Conservation (phyloP, 1,284 basidiomycete genomes). For the Uromyces viciae-fabae region DNA sequence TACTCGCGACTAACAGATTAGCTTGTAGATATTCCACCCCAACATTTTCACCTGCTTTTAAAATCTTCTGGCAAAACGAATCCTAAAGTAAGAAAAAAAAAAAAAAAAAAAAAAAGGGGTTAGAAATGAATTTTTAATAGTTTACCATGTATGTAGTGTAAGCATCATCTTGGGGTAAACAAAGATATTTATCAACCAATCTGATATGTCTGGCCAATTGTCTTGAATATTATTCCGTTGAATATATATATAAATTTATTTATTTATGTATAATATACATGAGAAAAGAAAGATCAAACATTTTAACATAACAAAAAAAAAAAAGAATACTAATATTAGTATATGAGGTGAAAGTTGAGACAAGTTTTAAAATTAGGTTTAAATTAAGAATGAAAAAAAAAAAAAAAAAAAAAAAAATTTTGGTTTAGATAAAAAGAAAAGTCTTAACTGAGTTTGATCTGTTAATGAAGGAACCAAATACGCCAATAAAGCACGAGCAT, state of each 20-base stretch:
- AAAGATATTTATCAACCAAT: conserved; percentile 45
- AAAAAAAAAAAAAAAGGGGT: not conserved
- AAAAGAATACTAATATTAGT: not conserved
- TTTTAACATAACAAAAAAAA: not conserved
- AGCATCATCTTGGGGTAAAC: conserved; percentile 45
- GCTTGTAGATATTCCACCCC: conserved; percentile 49
- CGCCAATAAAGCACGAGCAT: conserved; percentile 39
- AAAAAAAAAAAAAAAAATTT: not conserved
- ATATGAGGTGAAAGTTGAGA: not conserved
- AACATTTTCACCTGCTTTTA: conserved; percentile 44
- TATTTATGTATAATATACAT: too few relatives aligned
- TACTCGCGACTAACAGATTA: conserved; percentile 45
- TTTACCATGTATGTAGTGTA: conserved; percentile 45
- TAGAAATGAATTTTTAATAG: not conserved
- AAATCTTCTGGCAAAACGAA: conserved; percentile 45
- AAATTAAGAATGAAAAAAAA: not conserved
- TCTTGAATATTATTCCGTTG: too few relatives aligned
- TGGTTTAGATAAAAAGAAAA: not conserved
- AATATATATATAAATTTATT: too few relatives aligned
- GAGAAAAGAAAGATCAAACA: too few relatives aligned
- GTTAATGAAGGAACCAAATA: conserved; percentile 34
- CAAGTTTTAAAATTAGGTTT: not conserved
- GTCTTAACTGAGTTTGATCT: conserved; percentile 33
- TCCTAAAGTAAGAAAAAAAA: conserved; percentile 26
- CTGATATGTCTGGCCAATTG: conserved; percentile 42